These are phyloP conservation scores for Nicotiana noctiflora DNA, from an alignment of 257 asterid genomes.

Conservation along the genomic window DNA sequence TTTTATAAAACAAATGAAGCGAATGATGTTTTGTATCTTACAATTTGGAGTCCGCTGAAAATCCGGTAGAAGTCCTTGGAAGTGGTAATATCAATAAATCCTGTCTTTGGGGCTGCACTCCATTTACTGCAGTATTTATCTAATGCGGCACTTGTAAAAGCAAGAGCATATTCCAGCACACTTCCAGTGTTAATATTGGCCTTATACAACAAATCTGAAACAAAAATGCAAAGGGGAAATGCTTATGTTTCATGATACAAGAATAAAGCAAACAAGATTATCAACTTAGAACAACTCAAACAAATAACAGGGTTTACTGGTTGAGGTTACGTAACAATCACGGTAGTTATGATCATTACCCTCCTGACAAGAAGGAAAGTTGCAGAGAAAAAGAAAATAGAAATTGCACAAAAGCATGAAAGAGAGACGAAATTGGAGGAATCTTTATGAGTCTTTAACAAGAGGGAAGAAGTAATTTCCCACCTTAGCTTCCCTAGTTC, in stretches of 20 bases:
- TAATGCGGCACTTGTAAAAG: conserved; percentile 93
- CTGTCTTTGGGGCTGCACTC: conserved; percentile 90
- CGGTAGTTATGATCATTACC: not conserved
- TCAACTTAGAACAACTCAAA: not conserved
- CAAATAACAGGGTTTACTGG: not conserved
- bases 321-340: not conserved
- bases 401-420: not conserved
- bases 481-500: not conserved
- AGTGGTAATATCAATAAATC: conserved; percentile 90
- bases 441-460: not conserved
- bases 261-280: not conserved
- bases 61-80: conserved; percentile 93
- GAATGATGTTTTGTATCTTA: conserved; percentile 20
- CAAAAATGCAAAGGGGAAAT: not conserved
- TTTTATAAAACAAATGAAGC: not conserved
- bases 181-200: conserved; percentile 91
- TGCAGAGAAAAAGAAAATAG: not conserved
- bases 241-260: not conserved
- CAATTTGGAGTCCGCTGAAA: conserved; percentile 91
- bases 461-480: not conserved
- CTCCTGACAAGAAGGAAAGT: not conserved
- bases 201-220: conserved; percentile 83
- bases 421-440: not conserved
- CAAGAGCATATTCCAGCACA: conserved; percentile 93
- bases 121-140: conserved; percentile 93